Base-by-base conservation (phyloP, 2,329 filamentous ascomycete genomes). In the Ascomycota sp. region DNA sequence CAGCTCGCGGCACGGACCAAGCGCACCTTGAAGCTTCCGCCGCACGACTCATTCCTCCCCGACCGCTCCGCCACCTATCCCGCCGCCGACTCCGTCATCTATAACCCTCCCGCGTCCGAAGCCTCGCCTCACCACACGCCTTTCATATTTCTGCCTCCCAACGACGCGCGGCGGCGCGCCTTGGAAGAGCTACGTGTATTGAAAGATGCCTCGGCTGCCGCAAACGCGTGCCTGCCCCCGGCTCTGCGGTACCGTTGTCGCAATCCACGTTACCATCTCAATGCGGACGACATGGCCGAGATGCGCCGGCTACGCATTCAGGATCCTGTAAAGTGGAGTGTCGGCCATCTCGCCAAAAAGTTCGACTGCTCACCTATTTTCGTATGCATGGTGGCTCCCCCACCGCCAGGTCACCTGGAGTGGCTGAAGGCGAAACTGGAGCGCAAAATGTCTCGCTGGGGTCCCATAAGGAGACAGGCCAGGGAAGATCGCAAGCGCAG, bases 71-170 rank as follows among this genome's bases (percentile, higher is more conserved):
- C 38, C 25, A 35, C 46, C 23, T 46, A 48, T 33, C 38, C 48
- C 25, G 40, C 43, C 38, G 40, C 41, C 38, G 43, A 50, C 37
- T 43, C 51, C 38, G 61, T 69, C 44, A 57, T 69, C 45, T 69
- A 64, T 54, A 69, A 67, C 52, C 65, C 65, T 25, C 65, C 65
- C 19, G 51, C 63, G 11, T 57, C 64, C 8, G 54, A 58, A 32
- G 53, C 63, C 3, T 63, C 65, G n/a, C 67, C 71, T 33, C 60
- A 59, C 42, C 64, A 75, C 52, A 75, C 70, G n/a, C 70, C 70
- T 33, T 63, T 71, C 52, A 65, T 70, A 45, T 75, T 75, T 51
- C 61, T 75, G 20, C 70, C 70, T 31, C 59, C 56, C 30, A 49
- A 44, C 38, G 67, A 71, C 43, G 63, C 65, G 11, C 61, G 65